Percentiles rank a stretch among this genome's conserved stretches.
Evolutionary conservation across 352 stramenopile genomes (phyloP).

Genomic region (Phytophthora tubulina): DNA sequence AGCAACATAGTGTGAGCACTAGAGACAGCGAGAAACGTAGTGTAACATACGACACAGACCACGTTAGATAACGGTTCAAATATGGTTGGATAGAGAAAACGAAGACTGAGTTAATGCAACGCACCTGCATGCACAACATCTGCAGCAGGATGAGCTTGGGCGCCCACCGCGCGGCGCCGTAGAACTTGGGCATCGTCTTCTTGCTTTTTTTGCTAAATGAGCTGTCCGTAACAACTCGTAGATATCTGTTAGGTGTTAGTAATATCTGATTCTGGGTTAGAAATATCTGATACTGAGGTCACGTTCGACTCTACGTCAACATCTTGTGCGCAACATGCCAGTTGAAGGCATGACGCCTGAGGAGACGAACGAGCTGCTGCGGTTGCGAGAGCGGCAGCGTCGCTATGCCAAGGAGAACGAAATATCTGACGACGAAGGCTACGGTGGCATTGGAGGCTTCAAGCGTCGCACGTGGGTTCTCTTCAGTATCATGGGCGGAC

Average conservation of each 20-base stretch:
- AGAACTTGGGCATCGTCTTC: slow-evolving; percentile 84
- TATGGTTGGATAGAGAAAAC: slow-evolving; percentile 13
- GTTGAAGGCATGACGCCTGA: slow-evolving; percentile 41
- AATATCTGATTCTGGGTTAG: too few species aligned
- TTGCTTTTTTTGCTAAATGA: slow-evolving; percentile 7
- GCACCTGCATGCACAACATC: slow-evolving; percentile 89
- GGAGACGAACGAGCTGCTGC: slow-evolving; percentile 73
- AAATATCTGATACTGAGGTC: too few species aligned
- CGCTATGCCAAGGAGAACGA: slow-evolving; percentile 16
- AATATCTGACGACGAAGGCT: slow-evolving; percentile 4
- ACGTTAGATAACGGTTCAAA: neutral
- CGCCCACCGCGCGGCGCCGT: slow-evolving; percentile 79
- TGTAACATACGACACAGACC: neutral
- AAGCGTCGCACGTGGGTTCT: slow-evolving; percentile 75
- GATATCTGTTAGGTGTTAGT: neutral
- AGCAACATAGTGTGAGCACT: slow-evolving; percentile 87
- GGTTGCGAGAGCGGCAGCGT: slow-evolving; percentile 51
- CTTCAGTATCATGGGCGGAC: slow-evolving; percentile 83
- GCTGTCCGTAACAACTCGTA: neutral
- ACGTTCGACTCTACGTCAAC: slow-evolving; percentile 18
- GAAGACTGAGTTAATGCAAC: neutral
- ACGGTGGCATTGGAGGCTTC: slow-evolving; percentile 31
- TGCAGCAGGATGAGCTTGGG: slow-evolving; percentile 91
- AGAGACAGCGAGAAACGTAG: neutral
- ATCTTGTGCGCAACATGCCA: slow-evolving; percentile 18